Percentiles rank a stretch among this genome's conserved stretches.
Evolutionary conservation across 1,284 basidiomycete species (phyloP).

Genomic region (Ganoderma multipileum): DNA sequence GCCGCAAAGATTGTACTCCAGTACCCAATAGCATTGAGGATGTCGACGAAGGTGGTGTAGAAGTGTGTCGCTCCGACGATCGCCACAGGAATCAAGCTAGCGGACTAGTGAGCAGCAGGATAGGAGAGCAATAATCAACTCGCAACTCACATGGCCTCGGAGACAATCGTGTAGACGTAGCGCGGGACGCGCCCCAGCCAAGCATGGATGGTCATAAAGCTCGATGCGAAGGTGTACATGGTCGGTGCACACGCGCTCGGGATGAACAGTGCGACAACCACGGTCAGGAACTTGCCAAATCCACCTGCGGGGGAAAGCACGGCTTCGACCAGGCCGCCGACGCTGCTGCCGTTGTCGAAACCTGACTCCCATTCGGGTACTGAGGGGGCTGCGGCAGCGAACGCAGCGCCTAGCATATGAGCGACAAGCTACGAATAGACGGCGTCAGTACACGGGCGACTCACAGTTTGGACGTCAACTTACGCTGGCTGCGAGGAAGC

Average conservation of each 20-base stretch:
- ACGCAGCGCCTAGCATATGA: slow-evolving; percentile 71
- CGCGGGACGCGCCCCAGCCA: slow-evolving; percentile 67
- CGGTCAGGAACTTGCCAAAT: slow-evolving; percentile 67
- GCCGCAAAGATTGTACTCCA: slow-evolving; percentile 62
- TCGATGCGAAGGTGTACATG: slow-evolving; percentile 81
- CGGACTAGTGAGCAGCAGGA: slow-evolving; percentile 3
- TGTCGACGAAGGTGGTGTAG: slow-evolving; percentile 62
- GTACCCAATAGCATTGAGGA: slow-evolving; percentile 67
- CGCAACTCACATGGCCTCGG: slow-evolving; percentile 66
- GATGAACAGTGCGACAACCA: slow-evolving; percentile 60
- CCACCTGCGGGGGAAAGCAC: slow-evolving; percentile 53
- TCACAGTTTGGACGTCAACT: neutral
- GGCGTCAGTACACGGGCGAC: neutral
- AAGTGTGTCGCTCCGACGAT: slow-evolving; percentile 67
- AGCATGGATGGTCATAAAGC: slow-evolving; percentile 71
- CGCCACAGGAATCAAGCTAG: slow-evolving; percentile 63
- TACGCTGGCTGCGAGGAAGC: slow-evolving; percentile 66
- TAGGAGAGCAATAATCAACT: slow-evolving; percentile 26
- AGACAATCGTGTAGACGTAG: slow-evolving; percentile 75
- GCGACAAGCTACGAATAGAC: slow-evolving; percentile 52
- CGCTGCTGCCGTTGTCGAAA: slow-evolving; percentile 60
- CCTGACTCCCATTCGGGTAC: slow-evolving; percentile 65
- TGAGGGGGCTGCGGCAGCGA: slow-evolving; percentile 62
- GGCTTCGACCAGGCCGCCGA: slow-evolving; percentile 56
- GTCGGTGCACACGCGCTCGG: slow-evolving; percentile 71